phyloP scores from a whole-genome alignment of 2,329 filamentous ascomycete species.

The Ilyonectria robusta region DNA sequence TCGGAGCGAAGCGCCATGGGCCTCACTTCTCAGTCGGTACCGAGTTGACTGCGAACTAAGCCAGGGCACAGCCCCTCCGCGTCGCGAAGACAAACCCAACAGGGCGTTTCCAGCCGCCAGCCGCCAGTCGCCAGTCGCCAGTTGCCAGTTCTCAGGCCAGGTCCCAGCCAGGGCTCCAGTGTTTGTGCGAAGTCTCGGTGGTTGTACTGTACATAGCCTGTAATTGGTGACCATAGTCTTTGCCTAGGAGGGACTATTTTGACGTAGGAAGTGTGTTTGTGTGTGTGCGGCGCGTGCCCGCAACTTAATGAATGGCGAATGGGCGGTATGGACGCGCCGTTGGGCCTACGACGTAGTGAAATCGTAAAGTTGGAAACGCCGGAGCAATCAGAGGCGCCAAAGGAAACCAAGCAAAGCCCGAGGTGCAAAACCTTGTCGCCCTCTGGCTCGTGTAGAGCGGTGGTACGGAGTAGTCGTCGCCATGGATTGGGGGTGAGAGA shows the following conservation, averaged over 20 bases:
- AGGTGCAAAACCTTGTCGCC: constrained; percentile 44
- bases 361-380: constrained; percentile 7
- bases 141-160: not conserved
- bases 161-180: constrained; percentile 10
- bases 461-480: constrained; percentile 1
- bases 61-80: constrained; percentile 25
- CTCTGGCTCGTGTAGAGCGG: constrained; percentile 29
- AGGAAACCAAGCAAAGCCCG: constrained; percentile 33
- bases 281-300: constrained; percentile 2
- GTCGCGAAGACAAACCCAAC: constrained; percentile 22
- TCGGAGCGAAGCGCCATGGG: constrained; percentile 9
- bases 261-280: not conserved
- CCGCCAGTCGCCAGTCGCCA: not conserved
- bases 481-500: not conserved
- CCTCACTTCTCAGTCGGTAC: constrained; percentile 19
- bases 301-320: not conserved
- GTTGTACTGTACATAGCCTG: constrained; percentile 32
- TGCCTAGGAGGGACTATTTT: not conserved
- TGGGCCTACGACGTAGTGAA: constrained; percentile 3
- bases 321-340: constrained; percentile 12
- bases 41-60: constrained; percentile 24
- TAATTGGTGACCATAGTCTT: not conserved
- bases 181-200: constrained; percentile 39
- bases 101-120: constrained; percentile 23
- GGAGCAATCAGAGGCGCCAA: constrained; percentile 14